Evolutionary conservation across 331 rosid species (phyloP), one percentile per base, ranked within the genome.

Genomic region (Pyracantha coccinea): DNA sequence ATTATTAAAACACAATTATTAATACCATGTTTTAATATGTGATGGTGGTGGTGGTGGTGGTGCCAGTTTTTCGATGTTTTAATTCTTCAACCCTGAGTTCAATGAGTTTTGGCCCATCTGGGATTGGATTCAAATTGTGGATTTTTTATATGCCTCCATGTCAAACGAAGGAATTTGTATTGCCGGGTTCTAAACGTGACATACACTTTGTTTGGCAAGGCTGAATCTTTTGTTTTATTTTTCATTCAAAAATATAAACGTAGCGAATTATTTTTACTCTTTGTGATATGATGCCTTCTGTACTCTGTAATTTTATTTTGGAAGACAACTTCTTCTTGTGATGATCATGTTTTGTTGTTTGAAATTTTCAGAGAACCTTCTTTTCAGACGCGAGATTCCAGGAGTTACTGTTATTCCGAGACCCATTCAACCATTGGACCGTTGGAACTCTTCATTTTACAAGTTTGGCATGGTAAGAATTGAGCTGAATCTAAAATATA

Each of bases 361-460:
- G 55, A 50, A 50, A 50, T 7, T 50, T 50, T 50, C 4, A 50
- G 9, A 6, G 8, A 50, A 50, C 20, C 0, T 16, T 50, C 4
- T 50, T 0, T 0, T 0, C 20, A 16, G 4, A 2, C 0, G 9
- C 3, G 1, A 2, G 55, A 50, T 50, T 2, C 55, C 1, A 50
- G 20, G 55, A 50, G 17, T 50, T 50, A 50, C 4, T 15, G n/a
- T 47, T 47, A 10, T 38, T 38, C 45, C 45, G 4, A 38, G 14
- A 38, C 45, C 45, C 45, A 38, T 38, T 38, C 13, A 38, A 38
- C 45, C 45, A 10, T 38, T 38, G 45, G 45, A 38, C 45, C 45
- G 1, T 38, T 38, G 45, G 45, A 38, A 38, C 45, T 38, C 45
- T 38, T 38, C 45, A 38, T 10, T 1, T 41, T 41, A 41, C 50